Base-by-base conservation (phyloP, 805 yeast species). In the Kuraishia floccosa region DNA sequence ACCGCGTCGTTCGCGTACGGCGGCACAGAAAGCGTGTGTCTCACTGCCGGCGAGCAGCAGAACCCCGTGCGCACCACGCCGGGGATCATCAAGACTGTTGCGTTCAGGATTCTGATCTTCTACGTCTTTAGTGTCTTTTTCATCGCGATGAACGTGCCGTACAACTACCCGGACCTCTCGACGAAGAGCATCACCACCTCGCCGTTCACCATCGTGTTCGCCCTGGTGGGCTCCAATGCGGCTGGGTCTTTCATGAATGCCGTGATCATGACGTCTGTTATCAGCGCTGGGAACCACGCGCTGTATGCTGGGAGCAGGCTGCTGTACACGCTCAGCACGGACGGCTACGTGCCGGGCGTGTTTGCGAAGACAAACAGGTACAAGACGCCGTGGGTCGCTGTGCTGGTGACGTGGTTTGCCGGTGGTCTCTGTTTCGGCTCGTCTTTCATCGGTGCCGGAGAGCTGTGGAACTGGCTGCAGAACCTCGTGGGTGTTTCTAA, bases 121-220 rank as follows among this genome's bases (percentile, higher is more conserved):
- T 72, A 60, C 73, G 11, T 59, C 67, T 38, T 53, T 56, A 28
- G 49, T 68, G 37, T 56, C 63, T 38, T 74, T 77, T 30, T 61
- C 61, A 38, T 57, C 65, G 47, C 78, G 39, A 65, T 72, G 59
- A 64, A 74, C 39, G 80, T 75, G 30, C 78, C 80, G 10, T 70
- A 53, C 43, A 59, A 55, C 32, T 73, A 72, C 42, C 56, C 57
- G 46, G 63, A 40, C 49, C 60, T 16, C 43, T 57, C 24, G 48
- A 60, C 69, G 34, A 54, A 56, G 46, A 75, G 76, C 17, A 43
- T 69, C 28, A 52, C 68, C 17, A 74, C 79, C 1, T 77, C 85
- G n/a, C 84, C 85, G 19, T 76, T 69, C 41, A 81, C 76, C 34
- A 64, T 77, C 47, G 80, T 83, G 21, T 59, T 74, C 32, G 50